A percentile compares a stretch with the other conserved stretches of the same genome.
phyloP scores from a whole-genome alignment of 2,329 filamentous ascomycete species.

The Venturia effusa region DNA sequence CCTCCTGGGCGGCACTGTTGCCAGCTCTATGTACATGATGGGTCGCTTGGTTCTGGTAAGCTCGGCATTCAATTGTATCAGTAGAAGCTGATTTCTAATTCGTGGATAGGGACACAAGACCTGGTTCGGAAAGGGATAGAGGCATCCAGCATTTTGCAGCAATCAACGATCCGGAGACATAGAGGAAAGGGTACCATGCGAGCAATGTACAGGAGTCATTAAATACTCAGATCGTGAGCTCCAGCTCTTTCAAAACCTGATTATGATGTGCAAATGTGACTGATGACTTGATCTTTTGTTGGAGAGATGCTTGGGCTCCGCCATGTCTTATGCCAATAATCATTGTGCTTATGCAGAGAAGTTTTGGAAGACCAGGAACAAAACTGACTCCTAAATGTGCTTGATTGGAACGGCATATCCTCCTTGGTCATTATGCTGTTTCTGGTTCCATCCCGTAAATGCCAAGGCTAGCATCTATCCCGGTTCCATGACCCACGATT shows the following conservation, averaged over 20 bases:
- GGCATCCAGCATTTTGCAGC: background rate
- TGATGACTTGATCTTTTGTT: background rate
- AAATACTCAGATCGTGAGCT: background rate
- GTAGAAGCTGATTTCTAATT: background rate
- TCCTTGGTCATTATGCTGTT: background rate
- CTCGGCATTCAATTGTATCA: background rate
- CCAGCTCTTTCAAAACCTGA: background rate
- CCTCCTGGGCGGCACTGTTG: constrained; percentile 43
- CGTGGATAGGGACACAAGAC: constrained; percentile 57
- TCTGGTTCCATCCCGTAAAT: background rate
- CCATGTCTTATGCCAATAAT: background rate
- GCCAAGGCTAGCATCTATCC: background rate
- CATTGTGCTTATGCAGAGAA: background rate
- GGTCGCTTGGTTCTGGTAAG: constrained; percentile 53
- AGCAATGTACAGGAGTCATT: constrained; percentile 1
- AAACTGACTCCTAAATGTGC: background rate
- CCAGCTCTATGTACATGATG: constrained; percentile 54
- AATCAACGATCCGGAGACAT: background rate
- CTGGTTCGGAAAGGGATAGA: constrained; percentile 53
- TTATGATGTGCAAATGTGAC: background rate
- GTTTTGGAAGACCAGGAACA: no score
- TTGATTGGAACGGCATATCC: background rate
- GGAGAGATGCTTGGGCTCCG: background rate
- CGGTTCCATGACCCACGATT: background rate
- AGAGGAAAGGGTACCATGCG: background rate